Base-by-base conservation (phyloP, 2,329 filamentous ascomycete genomes). In the Cladosporium sp. region DNA sequence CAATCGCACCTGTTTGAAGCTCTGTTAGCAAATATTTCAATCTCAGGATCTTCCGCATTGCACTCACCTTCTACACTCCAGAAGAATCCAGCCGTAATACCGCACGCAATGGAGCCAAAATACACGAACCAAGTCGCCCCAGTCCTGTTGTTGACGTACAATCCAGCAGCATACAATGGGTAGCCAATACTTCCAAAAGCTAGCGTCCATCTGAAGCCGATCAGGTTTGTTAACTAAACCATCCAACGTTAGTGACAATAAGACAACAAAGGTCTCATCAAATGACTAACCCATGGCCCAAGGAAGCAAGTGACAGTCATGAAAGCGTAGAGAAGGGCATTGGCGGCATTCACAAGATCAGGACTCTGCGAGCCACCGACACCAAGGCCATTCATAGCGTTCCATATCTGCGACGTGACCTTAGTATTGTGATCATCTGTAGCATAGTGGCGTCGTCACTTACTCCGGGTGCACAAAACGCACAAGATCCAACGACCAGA, bases 271-370 rank as follows among this genome's bases (percentile, higher is more conserved):
- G 73, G 9, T 27, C 5, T 27, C 9, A 27, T 9, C 9, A 27
- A 27, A 27, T 70, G 0, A 27, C 22, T 5, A 5, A 27, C 22
- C 45, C 45, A 48, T n/a, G 45, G 45, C 1, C 45, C 45, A 5
- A 88, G 79, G 61, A 78, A 83, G 61, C 85, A 88, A 0, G 83
- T 85, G 0, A 88, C 61, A 0, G 88, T 82, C 84, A 88, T 88
- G 8, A 88, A 75, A 40, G 82, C 82, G 61, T 89, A 89, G 0
- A 84, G 87, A 34, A 89, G 65, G 0, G 85, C 80, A 58, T 89
- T 89, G 11, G 83, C 84, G 0, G 81, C 76, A 58, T 87, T 88
- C 44, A 89, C 80, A 1, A 88, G 73, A 58, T 82, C 77, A 0
- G 85, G 85, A 11, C 76, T 75, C 56, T 82, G 75, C 20, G 79